These are phyloP conservation scores for Elsinoe perseae DNA, from an alignment of 2,329 filamentous ascomycete genomes.

Conservation along the genomic window DNA sequence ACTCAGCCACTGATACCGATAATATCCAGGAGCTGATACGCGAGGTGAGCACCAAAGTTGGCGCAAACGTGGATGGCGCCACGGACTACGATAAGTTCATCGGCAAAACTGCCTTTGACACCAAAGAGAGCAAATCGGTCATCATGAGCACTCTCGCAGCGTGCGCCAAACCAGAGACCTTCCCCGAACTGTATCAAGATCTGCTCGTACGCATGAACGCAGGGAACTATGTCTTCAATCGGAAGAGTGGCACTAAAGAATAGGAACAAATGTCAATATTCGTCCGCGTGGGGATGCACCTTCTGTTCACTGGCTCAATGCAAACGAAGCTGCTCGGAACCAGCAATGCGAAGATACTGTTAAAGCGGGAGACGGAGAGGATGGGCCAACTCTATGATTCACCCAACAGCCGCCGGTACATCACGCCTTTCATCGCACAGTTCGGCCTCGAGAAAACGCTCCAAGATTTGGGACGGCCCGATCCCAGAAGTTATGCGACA, in stretches of 20 bases:
- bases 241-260: conserved; percentile 33
- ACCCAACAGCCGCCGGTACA: conserved; percentile 32
- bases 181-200: conserved; percentile 23
- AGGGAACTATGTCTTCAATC: conserved; percentile 39
- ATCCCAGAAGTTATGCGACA: conserved; percentile 33
- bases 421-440: conserved; percentile 35
- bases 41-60: not conserved
- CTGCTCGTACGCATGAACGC: conserved; percentile 33
- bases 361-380: conserved; percentile 33
- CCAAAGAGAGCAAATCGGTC: not conserved
- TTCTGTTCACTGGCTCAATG: conserved; percentile 36
- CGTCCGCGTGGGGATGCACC: conserved; percentile 37
- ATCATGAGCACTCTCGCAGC: not conserved
- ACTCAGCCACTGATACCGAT: not conserved
- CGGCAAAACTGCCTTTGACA: not conserved
- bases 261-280: conserved; percentile 39
- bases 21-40: not conserved
- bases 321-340: conserved; percentile 35
- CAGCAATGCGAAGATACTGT: conserved; percentile 28
- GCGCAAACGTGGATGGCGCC: not conserved
- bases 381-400: conserved; percentile 37
- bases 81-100: not conserved
- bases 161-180: not conserved
- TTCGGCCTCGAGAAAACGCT: conserved; percentile 31
- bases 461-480: conserved; percentile 31